Evolutionary conservation across 352 stramenopile species (phyloP), one percentile per base, ranked within the genome.

Genomic region (Phytophthora melonis): DNA sequence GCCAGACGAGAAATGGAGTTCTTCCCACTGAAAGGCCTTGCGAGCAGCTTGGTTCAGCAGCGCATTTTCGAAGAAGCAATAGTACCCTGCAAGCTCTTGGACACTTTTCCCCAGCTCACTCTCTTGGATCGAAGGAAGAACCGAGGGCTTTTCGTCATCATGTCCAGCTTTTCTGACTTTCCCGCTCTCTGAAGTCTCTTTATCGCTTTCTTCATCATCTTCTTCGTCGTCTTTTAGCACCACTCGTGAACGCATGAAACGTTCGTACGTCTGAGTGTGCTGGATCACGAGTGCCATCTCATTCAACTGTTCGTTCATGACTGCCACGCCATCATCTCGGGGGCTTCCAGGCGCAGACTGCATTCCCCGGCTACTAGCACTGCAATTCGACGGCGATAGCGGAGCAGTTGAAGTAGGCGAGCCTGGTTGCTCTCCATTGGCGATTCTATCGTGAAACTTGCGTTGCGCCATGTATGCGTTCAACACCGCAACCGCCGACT

Each of bases 241-340:
- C 27, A 92, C 80, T 14, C 89, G 82, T 6, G 87, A 94, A 13
- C 87, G 86, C 82, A 97, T 94, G 68, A 96, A 97, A 9, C 90
- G 89, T 69, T 97, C 90, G 68, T 92, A 97, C 13, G 90, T 97
- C 77, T 97, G 90, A 16, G 90, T 96, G 71, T 97, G 89, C 52
- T 97, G 90, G 58, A 97, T 92, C 36, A 97, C 80, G 16, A 97
- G 63, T 19, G 88, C 90, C 58, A 97, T 83, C 73, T 97, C 90
- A 73, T 97, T 95, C 30, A 97, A 77, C 67, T 94, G 88, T 53
- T 94, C 88, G 66, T 96, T 94, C 70, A 94, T 81, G n/a, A 77
- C 70, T 0, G 87, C 83, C 49, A 95, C 90, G 10, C 78, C 83
- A 43, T 93, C 83, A 25, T 94, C 88, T 6, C 50, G 77, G 10